These are phyloP conservation scores for Aureobasidium sp. DNA, from an alignment of 2,329 filamentous ascomycete genomes.

Conservation along the genomic window DNA sequence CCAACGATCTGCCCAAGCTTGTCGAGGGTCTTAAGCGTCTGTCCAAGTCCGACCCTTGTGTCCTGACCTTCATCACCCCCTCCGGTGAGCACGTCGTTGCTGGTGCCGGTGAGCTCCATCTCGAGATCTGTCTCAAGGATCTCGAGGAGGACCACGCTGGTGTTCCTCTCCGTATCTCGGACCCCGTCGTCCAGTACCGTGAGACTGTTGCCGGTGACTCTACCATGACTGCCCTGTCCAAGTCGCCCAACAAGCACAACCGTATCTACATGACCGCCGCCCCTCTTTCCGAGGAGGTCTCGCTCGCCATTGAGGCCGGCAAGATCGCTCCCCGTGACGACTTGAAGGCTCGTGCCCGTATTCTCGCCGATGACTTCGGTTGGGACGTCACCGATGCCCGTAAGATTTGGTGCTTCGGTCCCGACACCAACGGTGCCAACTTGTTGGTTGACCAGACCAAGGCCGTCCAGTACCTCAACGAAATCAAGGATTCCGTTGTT, in stretches of 20 bases:
- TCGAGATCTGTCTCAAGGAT: constrained; percentile 99
- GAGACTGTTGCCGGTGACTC: constrained; percentile 83
- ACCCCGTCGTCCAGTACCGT: constrained; percentile 97
- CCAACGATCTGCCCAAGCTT: constrained; percentile 97
- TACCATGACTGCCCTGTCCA: constrained; percentile 93
- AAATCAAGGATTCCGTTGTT: constrained; percentile 99
- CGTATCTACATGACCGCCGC: constrained; percentile 94
- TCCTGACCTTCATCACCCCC: constrained; percentile 78
- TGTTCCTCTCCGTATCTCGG: constrained; percentile 94
- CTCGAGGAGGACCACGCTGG: constrained; percentile 98
- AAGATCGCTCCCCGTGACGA: constrained; percentile 94
- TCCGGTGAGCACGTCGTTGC: constrained; percentile 99
- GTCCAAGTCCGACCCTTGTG: constrained; percentile 99
- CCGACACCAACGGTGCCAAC: constrained; percentile 96
- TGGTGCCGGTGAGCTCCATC: constrained; percentile 97
- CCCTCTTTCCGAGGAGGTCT: constrained; percentile 86
- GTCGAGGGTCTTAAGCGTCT: constrained; percentile 99
- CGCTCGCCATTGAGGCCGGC: constrained; percentile 80
- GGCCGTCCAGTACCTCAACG: constrained; percentile 99
- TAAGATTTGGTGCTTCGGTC: constrained; percentile 99
- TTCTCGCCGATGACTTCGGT: constrained; percentile 91
- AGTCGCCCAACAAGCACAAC: constrained; percentile 99
- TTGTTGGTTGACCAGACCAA: constrained; percentile 99
- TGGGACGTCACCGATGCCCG: constrained; percentile 99
- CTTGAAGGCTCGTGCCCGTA: constrained; percentile 95